Evolutionary conservation across 352 stramenopile genomes (phyloP), one percentile per base, ranked within the genome.

Genomic region (Globisporangium cylindrosporum): DNA sequence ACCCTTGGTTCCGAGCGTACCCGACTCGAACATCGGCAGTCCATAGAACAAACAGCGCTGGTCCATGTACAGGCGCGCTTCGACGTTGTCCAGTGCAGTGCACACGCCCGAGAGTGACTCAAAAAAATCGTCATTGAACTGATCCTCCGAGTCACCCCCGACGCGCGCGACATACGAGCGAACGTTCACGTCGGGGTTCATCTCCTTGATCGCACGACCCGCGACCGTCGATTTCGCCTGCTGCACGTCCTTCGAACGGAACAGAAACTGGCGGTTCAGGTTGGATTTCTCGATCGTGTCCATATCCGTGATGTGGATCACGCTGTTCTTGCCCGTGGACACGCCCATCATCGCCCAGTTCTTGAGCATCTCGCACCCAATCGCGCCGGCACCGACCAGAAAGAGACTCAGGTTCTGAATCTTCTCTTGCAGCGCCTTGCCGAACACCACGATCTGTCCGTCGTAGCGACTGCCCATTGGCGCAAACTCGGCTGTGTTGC

Each of bases 291-390:
- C 98, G 71, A 99, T 99, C 43, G 91, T 94, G 76, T 99, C 98
- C 97, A 99, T 99, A 73, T 99, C 98, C 1, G 98, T 99, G 24
- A 99, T 91, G 66, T 98, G 83, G 57, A 99, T 94, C 9, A 79
- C 81, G 10, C 93, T 94, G 36, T 86, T 71, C 32, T 91, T 85
- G 27, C 81, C 85, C 66, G 84, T 97, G 8, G 90, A 91, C 5
- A 99, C 90, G 36, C 98, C 98, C 97, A 99, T 99, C 74, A 99
- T 92, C 1, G 98, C 98, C 96, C 97, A 99, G 77, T 99, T 99
- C 84, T 99, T 99, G 7, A 99, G 87, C 95, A 99, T 99, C 82
- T 99, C 98, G 74, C 98, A 99, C 4, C 98, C 98, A 72, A 99
- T 99, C 4, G 98, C 98, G 56, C 98, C 98, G 18, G 97, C 97